Percentiles rank a stretch among this genome's conserved stretches.
These are phyloP conservation scores for Blastosporella zonata DNA, from an alignment of 1,284 basidiomycete species.

Conservation along the genomic window DNA sequence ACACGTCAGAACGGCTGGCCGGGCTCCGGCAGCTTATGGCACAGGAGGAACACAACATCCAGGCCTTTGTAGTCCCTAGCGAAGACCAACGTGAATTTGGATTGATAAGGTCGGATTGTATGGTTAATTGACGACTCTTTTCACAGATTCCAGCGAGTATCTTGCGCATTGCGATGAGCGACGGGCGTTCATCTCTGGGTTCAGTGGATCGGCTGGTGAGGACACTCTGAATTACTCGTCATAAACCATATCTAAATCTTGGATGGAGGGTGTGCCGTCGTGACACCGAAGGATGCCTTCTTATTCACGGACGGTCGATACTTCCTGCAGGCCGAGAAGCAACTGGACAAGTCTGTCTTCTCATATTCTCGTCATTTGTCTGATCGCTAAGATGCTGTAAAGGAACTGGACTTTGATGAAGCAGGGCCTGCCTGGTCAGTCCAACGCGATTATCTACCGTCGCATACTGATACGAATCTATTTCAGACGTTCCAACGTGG, in stretches of 20 bases:
- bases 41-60: constrained; percentile 51
- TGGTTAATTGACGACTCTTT: neutral
- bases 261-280: constrained; percentile 69
- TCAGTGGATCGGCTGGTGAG: constrained; percentile 88
- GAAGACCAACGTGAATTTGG: constrained; percentile 80
- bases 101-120: constrained; percentile 1
- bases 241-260: neutral
- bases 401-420: constrained; percentile 95
- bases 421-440: constrained; percentile 71
- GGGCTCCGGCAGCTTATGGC: constrained; percentile 68
- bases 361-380: neutral
- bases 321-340: constrained; percentile 87
- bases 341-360: constrained; percentile 71
- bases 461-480: neutral
- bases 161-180: constrained; percentile 81
- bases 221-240: constrained; percentile 13
- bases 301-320: constrained; percentile 95
- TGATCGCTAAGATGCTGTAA: constrained; percentile 1
- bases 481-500: constrained; percentile 84
- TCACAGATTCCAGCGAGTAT: constrained; percentile 88
- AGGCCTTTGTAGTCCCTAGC: constrained; percentile 77
- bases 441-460: neutral
- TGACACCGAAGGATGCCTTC: constrained; percentile 71
- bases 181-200: constrained; percentile 86
- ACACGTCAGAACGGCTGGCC: constrained; percentile 61